These are phyloP conservation scores for Notholithocarpus densiflorus DNA, from an alignment of 306 rosid genomes.

Conservation along the genomic window DNA sequence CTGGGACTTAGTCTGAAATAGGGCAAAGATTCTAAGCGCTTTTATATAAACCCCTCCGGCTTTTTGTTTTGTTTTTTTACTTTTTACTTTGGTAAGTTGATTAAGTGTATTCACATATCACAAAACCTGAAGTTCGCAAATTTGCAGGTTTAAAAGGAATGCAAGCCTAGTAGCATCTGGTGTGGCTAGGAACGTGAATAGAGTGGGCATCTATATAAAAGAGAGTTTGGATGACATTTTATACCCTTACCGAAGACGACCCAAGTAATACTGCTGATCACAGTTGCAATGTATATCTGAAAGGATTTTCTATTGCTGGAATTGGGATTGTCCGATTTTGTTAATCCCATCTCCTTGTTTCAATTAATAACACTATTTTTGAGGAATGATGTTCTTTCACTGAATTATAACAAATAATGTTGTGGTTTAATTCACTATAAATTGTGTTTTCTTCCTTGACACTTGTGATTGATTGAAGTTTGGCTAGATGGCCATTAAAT, in stretches of 20 bases:
- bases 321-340: conserved; percentile 14
- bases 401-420: background rate
- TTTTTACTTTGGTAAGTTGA: no score
- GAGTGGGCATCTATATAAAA: conserved; percentile 58
- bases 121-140: conserved; percentile 5
- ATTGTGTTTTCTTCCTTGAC: background rate
- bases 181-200: conserved; percentile 67
- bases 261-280: conserved; percentile 40
- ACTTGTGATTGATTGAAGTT: background rate
- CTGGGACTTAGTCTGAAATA: no score
- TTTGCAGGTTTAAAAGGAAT: conserved; percentile 74
- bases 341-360: background rate
- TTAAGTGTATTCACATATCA: no score
- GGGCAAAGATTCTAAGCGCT: no score
- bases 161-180: conserved; percentile 82
- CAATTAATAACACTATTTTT: background rate
- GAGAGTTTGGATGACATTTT: conserved; percentile 66
- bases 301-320: background rate
- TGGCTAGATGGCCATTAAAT: background rate
- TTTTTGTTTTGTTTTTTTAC: no score
- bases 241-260: conserved; percentile 63
- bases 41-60: no score
- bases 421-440: background rate
- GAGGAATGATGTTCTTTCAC: background rate
- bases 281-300: background rate